Conservation (phyloP, 2,329 filamentous ascomycete species). For the Trichoderma lentiforme region DNA sequence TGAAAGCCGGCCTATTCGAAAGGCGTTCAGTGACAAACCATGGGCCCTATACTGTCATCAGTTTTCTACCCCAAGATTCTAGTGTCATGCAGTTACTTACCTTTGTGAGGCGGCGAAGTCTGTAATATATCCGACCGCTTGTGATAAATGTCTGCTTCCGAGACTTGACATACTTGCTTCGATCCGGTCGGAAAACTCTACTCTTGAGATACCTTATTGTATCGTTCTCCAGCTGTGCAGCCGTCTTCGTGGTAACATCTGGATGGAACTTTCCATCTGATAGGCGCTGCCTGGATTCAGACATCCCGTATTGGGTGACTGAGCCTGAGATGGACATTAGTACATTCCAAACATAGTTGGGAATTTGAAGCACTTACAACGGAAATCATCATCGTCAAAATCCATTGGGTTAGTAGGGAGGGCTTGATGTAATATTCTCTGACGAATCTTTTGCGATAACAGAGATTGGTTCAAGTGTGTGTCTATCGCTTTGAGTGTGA, state of each 20-base stretch:
- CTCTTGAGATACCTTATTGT: not conserved
- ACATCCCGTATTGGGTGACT: slow-evolving; percentile 19
- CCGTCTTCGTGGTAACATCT: slow-evolving; percentile 19
- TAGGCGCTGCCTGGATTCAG: slow-evolving; percentile 10
- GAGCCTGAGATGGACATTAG: not conserved
- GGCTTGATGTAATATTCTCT: not conserved
- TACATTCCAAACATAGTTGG: not conserved
- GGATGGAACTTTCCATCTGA: not conserved
- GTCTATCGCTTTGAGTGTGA: not conserved
- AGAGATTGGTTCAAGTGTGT: not conserved
- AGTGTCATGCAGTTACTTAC: not conserved
- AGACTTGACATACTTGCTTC: not conserved
- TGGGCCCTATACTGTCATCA: not conserved
- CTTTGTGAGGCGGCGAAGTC: not conserved
- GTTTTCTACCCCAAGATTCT: not conserved
- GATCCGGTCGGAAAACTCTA: not conserved
- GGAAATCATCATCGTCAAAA: not conserved
- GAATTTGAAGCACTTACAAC: not conserved
- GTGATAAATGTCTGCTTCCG: not conserved
- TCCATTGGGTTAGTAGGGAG: not conserved
- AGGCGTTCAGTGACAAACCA: not conserved
- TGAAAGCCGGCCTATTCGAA: not conserved
- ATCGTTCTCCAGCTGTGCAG: slow-evolving; percentile 5
- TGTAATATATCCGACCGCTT: not conserved
- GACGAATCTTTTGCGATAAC: not conserved